Evolutionary conservation across 176 grass and related monocot genomes (phyloP).

Genomic region (Thalia dealbata): DNA sequence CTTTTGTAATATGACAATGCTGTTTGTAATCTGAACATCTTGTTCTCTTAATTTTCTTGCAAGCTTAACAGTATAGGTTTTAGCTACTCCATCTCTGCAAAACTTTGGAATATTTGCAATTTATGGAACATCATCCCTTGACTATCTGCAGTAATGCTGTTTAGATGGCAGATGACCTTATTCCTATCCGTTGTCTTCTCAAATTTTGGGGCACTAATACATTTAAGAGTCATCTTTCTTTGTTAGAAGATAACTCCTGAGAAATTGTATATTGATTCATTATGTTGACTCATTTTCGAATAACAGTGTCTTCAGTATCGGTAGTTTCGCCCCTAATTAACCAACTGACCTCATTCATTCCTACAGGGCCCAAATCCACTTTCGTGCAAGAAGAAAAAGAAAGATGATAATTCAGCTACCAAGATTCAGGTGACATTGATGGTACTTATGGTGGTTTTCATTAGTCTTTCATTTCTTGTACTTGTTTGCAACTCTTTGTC

Average conservation of each 20-base stretch:
- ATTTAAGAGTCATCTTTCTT: no score
- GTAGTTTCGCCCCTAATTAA: neutral
- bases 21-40: no score
- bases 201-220: no score
- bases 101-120: neutral
- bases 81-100: neutral
- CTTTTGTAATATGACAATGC: neutral
- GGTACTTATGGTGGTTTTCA: neutral
- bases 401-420: slow-evolving; percentile 19
- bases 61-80: neutral
- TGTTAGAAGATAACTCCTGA: no score
- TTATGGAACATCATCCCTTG: neutral
- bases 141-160: neutral
- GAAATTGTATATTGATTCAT: neutral
- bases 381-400: slow-evolving; percentile 81
- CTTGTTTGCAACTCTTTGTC: neutral
- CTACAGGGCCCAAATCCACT: slow-evolving; percentile 91
- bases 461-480: neutral
- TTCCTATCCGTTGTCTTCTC: neutral
- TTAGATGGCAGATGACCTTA: neutral
- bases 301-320: neutral
- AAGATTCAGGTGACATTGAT: slow-evolving; percentile 39
- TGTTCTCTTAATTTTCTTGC: no score
- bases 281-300: neutral
- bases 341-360: slow-evolving; percentile 21